Evolutionary conservation across 305 asterid species (phyloP).

Genomic region (Withania somnifera): DNA sequence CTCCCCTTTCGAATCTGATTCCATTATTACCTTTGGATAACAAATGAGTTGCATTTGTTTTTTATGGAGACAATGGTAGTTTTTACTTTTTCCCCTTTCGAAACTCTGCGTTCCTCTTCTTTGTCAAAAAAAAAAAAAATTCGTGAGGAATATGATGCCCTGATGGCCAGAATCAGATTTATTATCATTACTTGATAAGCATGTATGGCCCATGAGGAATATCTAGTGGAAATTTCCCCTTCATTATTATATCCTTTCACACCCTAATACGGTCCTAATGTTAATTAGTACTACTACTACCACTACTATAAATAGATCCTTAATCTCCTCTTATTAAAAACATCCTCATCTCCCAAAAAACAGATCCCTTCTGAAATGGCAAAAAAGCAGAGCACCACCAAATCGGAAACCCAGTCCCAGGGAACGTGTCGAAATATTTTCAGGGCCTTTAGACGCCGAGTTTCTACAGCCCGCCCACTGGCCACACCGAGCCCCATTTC

Average conservation of each 20-base stretch:
- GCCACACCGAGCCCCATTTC: not conserved
- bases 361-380: not conserved
- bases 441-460: not conserved
- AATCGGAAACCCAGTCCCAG: conserved; percentile 1
- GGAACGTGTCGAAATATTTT: not conserved
- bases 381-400: not conserved
- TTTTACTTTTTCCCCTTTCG: too few relatives aligned
- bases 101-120: too few relatives aligned
- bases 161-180: not conserved
- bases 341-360: not conserved
- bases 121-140: not conserved
- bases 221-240: not conserved
- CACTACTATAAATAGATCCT: not conserved
- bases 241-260: not conserved
- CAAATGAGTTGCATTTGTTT: too few relatives aligned
- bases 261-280: not conserved
- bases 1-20: not conserved
- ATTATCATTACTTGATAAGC: not conserved
- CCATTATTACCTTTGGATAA: not conserved
- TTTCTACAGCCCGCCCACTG: not conserved
- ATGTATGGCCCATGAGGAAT: not conserved
- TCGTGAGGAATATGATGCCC: not conserved
- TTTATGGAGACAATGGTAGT: too few relatives aligned
- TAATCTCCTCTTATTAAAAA: not conserved
- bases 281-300: not conserved